A percentile compares a stretch with the other conserved stretches of the same genome.
Conservation (phyloP, 1,284 basidiomycete species). For the Cutaneotrichosporon spelunceum region DNA sequence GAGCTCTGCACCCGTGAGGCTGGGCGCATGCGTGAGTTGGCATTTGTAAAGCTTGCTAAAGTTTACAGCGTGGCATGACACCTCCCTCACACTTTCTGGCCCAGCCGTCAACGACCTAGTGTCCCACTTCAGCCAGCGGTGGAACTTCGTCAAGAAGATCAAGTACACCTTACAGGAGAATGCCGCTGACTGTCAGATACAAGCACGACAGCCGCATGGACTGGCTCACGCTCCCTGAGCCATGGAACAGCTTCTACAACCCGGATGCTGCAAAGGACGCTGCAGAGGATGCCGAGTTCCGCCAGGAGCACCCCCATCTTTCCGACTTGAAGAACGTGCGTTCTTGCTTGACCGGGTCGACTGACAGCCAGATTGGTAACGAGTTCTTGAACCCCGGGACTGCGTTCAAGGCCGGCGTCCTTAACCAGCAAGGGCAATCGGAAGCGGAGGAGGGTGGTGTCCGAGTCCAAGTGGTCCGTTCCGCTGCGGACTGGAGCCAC, state of each 20-base stretch:
- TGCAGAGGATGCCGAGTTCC: slow-evolving; percentile 35
- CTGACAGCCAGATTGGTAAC: slow-evolving; percentile 31
- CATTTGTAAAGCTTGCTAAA: neutral
- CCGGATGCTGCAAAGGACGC: slow-evolving; percentile 24
- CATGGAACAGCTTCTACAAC: slow-evolving; percentile 42
- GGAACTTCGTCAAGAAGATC: slow-evolving; percentile 52
- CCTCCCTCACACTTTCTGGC: slow-evolving; percentile 72
- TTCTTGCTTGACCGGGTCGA: neutral
- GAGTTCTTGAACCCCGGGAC: slow-evolving; percentile 47
- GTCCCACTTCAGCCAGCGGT: slow-evolving; percentile 79
- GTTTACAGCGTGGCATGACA: slow-evolving; percentile 52
- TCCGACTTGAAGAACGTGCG: slow-evolving; percentile 45
- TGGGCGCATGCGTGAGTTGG: slow-evolving; percentile 55
- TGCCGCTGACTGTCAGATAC: slow-evolving; percentile 45
- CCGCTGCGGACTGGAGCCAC: slow-evolving; percentile 86
- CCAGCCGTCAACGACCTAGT: slow-evolving; percentile 80
- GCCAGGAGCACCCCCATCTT: slow-evolving; percentile 49
- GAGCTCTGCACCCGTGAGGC: slow-evolving; percentile 67
- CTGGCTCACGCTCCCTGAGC: slow-evolving; percentile 72
- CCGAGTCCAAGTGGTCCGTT: slow-evolving; percentile 58
- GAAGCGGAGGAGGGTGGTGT: slow-evolving; percentile 41
- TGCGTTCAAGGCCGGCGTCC: slow-evolving; percentile 43
- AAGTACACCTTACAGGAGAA: slow-evolving; percentile 26
- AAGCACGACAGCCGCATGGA: slow-evolving; percentile 57
- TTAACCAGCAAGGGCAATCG: slow-evolving; percentile 44